These are phyloP conservation scores for Botrytis byssoidea DNA, from an alignment of 2,329 filamentous ascomycete genomes.

Conservation along the genomic window DNA sequence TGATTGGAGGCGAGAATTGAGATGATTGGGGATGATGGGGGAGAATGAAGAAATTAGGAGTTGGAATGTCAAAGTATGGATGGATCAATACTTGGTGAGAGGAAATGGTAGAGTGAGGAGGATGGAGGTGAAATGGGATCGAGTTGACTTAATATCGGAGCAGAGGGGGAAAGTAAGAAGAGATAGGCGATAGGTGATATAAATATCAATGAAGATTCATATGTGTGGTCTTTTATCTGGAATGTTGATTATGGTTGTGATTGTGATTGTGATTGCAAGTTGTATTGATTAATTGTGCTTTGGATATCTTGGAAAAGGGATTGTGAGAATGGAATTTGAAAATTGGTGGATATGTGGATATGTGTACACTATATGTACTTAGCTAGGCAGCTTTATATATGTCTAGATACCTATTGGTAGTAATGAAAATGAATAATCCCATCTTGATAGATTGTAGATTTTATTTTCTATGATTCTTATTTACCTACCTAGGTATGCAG, in stretches of 20 bases:
- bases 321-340: background rate
- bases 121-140: no score
- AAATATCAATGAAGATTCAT: constrained; percentile 3
- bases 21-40: no score
- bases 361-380: background rate
- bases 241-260: background rate
- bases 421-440: background rate
- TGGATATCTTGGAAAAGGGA: background rate
- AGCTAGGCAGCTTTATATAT: background rate
- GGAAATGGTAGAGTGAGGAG: background rate
- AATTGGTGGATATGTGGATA: background rate
- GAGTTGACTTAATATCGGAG: constrained; percentile 13
- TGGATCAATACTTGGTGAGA: background rate
- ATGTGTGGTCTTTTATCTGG: background rate
- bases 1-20: background rate
- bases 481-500: background rate
- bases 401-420: background rate
- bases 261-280: background rate
- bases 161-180: background rate
- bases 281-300: background rate
- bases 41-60: background rate
- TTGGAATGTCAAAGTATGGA: background rate
- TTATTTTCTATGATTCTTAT: background rate
- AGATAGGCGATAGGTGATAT: background rate
- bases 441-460: background rate